phyloP scores from a whole-genome alignment of 2,329 filamentous ascomycete genomes.

The Salinomyces thailandicus region DNA sequence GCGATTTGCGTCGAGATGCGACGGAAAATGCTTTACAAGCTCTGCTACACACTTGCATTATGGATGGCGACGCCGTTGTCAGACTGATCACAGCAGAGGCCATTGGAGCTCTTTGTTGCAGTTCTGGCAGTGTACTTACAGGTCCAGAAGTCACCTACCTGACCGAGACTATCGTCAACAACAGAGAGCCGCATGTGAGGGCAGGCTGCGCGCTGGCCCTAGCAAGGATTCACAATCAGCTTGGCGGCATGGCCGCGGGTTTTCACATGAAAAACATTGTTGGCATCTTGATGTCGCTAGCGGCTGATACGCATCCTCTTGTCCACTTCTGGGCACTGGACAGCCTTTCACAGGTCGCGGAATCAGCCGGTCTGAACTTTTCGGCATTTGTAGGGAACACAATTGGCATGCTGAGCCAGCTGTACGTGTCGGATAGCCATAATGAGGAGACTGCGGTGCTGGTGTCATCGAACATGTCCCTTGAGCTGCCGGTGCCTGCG shows the following conservation, averaged over 20 bases:
- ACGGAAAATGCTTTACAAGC: slow-evolving; percentile 63
- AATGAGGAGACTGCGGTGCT: slow-evolving; percentile 71
- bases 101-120: slow-evolving; percentile 72
- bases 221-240: slow-evolving; percentile 85
- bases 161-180: slow-evolving; percentile 86
- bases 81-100: slow-evolving; percentile 77
- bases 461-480: slow-evolving; percentile 80
- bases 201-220: slow-evolving; percentile 91
- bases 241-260: slow-evolving; percentile 94
- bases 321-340: slow-evolving; percentile 97
- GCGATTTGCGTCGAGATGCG: slow-evolving; percentile 60
- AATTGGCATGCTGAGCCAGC: slow-evolving; percentile 83
- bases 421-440: slow-evolving; percentile 86
- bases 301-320: slow-evolving; percentile 86
- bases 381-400: slow-evolving; percentile 82
- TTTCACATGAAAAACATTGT: slow-evolving; percentile 94
- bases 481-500: slow-evolving; percentile 70
- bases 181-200: slow-evolving; percentile 83
- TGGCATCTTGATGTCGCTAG: slow-evolving; percentile 95
- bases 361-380: slow-evolving; percentile 86
- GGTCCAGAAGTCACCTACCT: slow-evolving; percentile 82
- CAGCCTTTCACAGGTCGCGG: slow-evolving; percentile 73
- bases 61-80: slow-evolving; percentile 76
- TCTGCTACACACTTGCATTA: slow-evolving; percentile 66
- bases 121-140: slow-evolving; percentile 78